Conservation (phyloP, 176 grass and related monocot species). For the Hyparrhenia diplandra region DNA sequence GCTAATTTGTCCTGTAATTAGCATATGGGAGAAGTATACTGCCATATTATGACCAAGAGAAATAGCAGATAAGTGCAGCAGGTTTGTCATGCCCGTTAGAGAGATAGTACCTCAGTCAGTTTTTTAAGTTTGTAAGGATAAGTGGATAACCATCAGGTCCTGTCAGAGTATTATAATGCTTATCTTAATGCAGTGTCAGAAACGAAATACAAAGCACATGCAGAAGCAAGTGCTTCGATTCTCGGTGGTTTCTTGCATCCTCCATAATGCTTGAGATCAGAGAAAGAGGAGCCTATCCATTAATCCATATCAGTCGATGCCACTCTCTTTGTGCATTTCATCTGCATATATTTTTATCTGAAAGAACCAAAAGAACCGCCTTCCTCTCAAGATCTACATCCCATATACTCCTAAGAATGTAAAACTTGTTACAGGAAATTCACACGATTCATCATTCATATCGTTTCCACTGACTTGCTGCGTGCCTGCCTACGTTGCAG, state of each 20-base stretch:
- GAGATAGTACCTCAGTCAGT: neutral
- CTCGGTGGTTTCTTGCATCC: neutral
- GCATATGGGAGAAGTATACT: neutral
- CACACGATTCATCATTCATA: neutral
- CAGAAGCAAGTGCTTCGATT: slow-evolving; percentile 2
- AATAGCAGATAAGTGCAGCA: neutral
- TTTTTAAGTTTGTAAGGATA: neutral
- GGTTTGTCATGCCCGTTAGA: neutral
- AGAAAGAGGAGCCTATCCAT: slow-evolving; percentile 6
- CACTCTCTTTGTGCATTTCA: neutral
- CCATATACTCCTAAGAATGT: neutral
- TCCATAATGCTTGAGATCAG: slow-evolving; percentile 22
- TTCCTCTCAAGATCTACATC: neutral
- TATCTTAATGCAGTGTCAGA: slow-evolving; percentile 27
- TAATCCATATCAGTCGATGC: neutral
- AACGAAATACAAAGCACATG: slow-evolving; percentile 7
- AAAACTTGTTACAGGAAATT: neutral
- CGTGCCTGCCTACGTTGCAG: neutral
- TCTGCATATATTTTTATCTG: neutral
- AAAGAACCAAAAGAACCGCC: neutral
- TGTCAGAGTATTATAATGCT: neutral
- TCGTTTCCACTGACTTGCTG: neutral
- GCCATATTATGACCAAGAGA: neutral
- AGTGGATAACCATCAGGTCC: neutral
- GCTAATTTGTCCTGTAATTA: neutral